Evolutionary conservation across 2,329 filamentous ascomycete species (phyloP).

Genomic region (Trichoderma lentiforme): DNA sequence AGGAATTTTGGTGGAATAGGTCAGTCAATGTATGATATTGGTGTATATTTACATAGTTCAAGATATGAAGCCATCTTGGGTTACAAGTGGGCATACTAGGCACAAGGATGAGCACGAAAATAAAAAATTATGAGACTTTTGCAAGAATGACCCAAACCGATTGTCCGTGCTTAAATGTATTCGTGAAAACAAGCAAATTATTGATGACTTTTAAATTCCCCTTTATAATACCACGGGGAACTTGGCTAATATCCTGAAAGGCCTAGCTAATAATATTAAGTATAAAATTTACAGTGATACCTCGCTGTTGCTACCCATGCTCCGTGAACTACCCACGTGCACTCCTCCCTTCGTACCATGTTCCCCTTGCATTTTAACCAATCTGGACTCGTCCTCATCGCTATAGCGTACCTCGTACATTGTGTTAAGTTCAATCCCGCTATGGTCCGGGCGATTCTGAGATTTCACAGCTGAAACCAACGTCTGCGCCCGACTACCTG

Average conservation of each 20-base stretch:
- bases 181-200: not conserved
- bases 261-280: not conserved
- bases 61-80: not conserved
- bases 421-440: not conserved
- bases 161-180: not conserved
- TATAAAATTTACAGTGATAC: not conserved
- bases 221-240: not conserved
- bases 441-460: not conserved
- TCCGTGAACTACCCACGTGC: not conserved
- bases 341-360: not conserved
- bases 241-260: not conserved
- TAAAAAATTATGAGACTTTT: not conserved
- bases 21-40: not conserved
- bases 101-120: not conserved
- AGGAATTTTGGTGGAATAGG: not conserved
- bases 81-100: not conserved
- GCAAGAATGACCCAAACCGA: not conserved
- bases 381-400: not conserved
- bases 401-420: slow-evolving; percentile 1
- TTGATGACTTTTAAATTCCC: not conserved
- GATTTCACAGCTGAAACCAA: not conserved
- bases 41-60: not conserved
- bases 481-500: not conserved
- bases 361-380: not conserved
- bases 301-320: not conserved